phyloP scores from a whole-genome alignment of 2,329 filamentous ascomycete genomes.

The Paramyrothecium roridum region DNA sequence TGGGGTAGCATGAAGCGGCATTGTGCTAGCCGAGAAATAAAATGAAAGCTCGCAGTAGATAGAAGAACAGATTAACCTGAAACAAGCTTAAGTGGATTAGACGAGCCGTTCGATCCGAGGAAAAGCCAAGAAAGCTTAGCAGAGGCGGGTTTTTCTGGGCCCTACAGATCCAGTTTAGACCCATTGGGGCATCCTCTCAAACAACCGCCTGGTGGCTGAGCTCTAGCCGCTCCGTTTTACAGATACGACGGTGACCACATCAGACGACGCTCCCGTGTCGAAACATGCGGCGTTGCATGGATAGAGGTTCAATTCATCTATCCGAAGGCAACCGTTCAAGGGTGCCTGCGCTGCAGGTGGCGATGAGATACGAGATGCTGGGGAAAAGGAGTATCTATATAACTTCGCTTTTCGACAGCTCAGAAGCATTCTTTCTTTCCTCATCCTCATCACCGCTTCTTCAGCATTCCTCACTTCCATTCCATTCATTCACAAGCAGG shows the following conservation, averaged over 20 bases:
- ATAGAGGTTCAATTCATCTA: not conserved
- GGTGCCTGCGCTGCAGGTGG: not conserved
- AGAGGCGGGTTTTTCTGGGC: not conserved
- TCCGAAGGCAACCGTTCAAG: not conserved
- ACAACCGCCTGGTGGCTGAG: not conserved
- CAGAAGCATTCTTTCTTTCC: constrained; percentile 4
- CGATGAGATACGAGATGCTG: not conserved
- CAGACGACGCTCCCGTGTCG: not conserved
- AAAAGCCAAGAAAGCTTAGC: not conserved
- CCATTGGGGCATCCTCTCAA: not conserved
- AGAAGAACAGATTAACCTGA: not conserved
- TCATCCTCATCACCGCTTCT: constrained; percentile 6
- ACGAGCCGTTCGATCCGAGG: not conserved
- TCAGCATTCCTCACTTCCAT: constrained; percentile 4
- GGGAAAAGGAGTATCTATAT: not conserved
- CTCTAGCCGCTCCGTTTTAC: not conserved
- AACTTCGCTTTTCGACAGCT: constrained; percentile 10
- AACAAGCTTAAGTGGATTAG: not conserved
- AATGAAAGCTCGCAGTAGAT: not conserved
- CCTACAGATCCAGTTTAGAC: not conserved
- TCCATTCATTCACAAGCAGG: constrained; percentile 19
- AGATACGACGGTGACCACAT: not conserved
- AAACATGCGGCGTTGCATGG: not conserved
- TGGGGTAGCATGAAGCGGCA: too few relatives aligned
- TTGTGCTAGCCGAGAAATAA: too few relatives aligned